A percentile compares a stretch with the other conserved stretches of the same genome.
Conservation (phyloP, 148 eudicot species). For the Camellia granthamiana region DNA sequence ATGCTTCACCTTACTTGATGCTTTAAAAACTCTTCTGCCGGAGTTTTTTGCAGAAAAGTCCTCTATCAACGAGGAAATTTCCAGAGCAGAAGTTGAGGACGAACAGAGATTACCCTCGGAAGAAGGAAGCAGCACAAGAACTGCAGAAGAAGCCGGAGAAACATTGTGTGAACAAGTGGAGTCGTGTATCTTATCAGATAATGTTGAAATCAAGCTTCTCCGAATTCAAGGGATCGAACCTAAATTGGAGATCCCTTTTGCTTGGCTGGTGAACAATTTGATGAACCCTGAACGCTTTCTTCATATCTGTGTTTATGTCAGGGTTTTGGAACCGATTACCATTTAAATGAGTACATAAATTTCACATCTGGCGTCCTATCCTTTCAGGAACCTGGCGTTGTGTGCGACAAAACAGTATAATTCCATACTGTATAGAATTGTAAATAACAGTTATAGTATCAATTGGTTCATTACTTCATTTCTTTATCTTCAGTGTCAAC, state of each 20-base stretch:
- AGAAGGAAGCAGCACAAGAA: constrained; percentile 29
- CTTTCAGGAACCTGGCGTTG: neutral
- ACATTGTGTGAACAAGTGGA: constrained; percentile 18
- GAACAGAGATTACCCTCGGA: constrained; percentile 29
- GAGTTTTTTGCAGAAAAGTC: constrained; percentile 46
- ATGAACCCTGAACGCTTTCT: constrained; percentile 88
- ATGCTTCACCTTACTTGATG: constrained; percentile 68
- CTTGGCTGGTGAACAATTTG: constrained; percentile 92
- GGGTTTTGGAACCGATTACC: constrained; percentile 30
- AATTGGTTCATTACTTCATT: neutral
- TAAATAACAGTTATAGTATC: constrained; percentile 20
- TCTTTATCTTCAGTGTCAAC: neutral
- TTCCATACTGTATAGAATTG: constrained; percentile 21
- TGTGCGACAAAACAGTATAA: neutral
- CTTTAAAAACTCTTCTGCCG: constrained; percentile 66
- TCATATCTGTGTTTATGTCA: constrained; percentile 74
- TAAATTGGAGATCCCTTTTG: constrained; percentile 62
- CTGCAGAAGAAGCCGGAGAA: constrained; percentile 33
- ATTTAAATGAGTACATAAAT: constrained; percentile 1
- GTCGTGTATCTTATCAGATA: constrained; percentile 17
- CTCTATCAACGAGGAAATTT: constrained; percentile 18
- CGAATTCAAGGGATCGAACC: constrained; percentile 93
- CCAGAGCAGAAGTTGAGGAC: constrained; percentile 28
- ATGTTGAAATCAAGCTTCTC: constrained; percentile 54
- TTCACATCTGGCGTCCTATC: neutral